Conservation (phyloP, 495 filamentous ascomycete genomes). For the Tuber brumale region DNA sequence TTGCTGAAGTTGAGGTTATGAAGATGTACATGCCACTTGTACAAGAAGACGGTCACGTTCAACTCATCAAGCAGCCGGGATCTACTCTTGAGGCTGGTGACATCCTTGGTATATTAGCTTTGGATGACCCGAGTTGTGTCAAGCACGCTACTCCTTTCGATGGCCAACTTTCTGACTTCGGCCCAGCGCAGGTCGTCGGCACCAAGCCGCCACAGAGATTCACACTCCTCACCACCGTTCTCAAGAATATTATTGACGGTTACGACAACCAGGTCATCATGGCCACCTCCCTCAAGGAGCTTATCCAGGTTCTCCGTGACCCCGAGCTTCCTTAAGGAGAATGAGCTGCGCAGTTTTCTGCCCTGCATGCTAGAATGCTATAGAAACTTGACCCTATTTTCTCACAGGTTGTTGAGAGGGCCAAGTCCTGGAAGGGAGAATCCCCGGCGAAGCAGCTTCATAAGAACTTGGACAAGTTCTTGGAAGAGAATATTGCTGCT, state of each 20-base stretch:
- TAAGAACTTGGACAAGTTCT: slow-evolving; percentile 77
- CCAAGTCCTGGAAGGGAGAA: slow-evolving; percentile 66
- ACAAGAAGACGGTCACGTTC: slow-evolving; percentile 89
- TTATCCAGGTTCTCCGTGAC: slow-evolving; percentile 81
- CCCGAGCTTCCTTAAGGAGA: slow-evolving; percentile 91
- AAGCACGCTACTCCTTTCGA: slow-evolving; percentile 95
- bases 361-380: slow-evolving; percentile 92
- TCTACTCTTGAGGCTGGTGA: slow-evolving; percentile 96
- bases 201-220: slow-evolving; percentile 89
- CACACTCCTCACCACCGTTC: slow-evolving; percentile 63
- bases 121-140: slow-evolving; percentile 92
- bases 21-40: slow-evolving; percentile 99
- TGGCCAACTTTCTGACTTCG: slow-evolving; percentile 80
- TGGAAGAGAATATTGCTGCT: slow-evolving; percentile 73
- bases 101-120: slow-evolving; percentile 88
- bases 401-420: slow-evolving; percentile 74
- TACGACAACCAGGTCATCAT: slow-evolving; percentile 98
- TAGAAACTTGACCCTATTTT: slow-evolving; percentile 78
- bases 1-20: slow-evolving; percentile 98
- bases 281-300: slow-evolving; percentile 75
- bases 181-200: slow-evolving; percentile 75
- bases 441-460: slow-evolving; percentile 85
- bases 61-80: slow-evolving; percentile 97
- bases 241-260: slow-evolving; percentile 82
- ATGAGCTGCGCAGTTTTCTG: slow-evolving; percentile 90